Evolutionary conservation across 148 eudicot species (phyloP).

Genomic region (Polygonum maritimum): DNA sequence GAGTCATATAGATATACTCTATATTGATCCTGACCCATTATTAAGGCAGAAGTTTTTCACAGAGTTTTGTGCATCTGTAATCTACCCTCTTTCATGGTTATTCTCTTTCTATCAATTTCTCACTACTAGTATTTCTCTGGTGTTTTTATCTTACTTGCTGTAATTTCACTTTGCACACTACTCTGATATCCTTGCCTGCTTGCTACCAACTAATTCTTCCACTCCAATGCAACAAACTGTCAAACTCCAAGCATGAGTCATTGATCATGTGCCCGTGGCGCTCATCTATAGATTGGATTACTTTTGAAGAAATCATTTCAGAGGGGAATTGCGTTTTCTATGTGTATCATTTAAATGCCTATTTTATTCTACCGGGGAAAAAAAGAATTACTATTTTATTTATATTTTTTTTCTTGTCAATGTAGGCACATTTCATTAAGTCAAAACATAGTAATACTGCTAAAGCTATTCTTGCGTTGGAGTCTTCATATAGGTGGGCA

Average conservation of each 20-base stretch:
- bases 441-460: conserved; percentile 82
- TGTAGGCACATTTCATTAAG: conserved; percentile 82
- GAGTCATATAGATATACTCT: background rate
- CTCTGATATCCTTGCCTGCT: background rate
- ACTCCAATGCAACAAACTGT: background rate
- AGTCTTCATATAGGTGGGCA: conserved; percentile 92
- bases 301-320: background rate
- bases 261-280: background rate
- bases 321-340: background rate
- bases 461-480: conserved; percentile 71
- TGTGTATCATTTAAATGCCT: background rate
- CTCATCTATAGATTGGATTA: background rate
- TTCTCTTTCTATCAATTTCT: background rate
- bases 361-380: too few species aligned
- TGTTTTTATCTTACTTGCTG: background rate
- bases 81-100: background rate
- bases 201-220: background rate
- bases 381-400: background rate
- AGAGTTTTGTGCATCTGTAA: background rate
- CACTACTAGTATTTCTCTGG: background rate
- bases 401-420: background rate
- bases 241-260: background rate
- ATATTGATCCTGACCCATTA: background rate
- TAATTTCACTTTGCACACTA: background rate
- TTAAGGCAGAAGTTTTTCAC: background rate